Evolutionary conservation across 2,329 filamentous ascomycete species (phyloP), one percentile per base, ranked within the genome.

Genomic region (Monosporascus sp.): DNA sequence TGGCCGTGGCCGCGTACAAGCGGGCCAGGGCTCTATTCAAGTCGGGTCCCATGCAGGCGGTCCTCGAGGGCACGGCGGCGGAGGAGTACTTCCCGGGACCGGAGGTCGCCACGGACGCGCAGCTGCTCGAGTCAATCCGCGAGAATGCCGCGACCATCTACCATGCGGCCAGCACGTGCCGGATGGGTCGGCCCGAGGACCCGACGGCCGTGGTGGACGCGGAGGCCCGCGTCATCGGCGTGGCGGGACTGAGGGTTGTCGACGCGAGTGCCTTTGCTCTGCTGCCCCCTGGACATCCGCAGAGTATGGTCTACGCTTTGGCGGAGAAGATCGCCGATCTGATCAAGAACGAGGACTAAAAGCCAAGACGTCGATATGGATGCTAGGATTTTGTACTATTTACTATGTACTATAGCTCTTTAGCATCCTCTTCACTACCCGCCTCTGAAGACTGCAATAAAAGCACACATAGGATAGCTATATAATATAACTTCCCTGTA

Each of bases 1-100:
- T 80, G 3, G 73, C 71, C 4, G 57, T 81, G 9, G 70, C 72
- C 0, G 62, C 67, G 0, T 75, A 74, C 56, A 73, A 70, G 49
- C 72, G 78, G 3, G 58, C 70, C 0, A 73, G 78, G 0, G 60
- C 74, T 5, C 6, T 47, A 3, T 47, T 47, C 28, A 7, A 3
- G 6, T 7, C 44, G 11, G 22, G 2, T 28, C 5, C 44, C 44
- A 5, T 47, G 6, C 9, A 15, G 11, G 44, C 3, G 15, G 31
- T 47, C 18, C 11, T 47, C 8, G 44, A 20, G 8, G 44, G 31
- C 37, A 11, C 37, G 7, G 44, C 31, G n/a, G n/a, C n/a, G n/a
- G n/a, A n/a, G 15, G 53, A 55, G 37, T 38, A 35, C 6, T 58
- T 48, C n/a, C 55, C 55, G 2, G 55, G 53, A 7, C 37, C 26